A percentile compares a stretch with the other conserved stretches of the same genome.
phyloP scores from a whole-genome alignment of 1,284 basidiomycete genomes.

The Moesziomyces parantarcticus region DNA sequence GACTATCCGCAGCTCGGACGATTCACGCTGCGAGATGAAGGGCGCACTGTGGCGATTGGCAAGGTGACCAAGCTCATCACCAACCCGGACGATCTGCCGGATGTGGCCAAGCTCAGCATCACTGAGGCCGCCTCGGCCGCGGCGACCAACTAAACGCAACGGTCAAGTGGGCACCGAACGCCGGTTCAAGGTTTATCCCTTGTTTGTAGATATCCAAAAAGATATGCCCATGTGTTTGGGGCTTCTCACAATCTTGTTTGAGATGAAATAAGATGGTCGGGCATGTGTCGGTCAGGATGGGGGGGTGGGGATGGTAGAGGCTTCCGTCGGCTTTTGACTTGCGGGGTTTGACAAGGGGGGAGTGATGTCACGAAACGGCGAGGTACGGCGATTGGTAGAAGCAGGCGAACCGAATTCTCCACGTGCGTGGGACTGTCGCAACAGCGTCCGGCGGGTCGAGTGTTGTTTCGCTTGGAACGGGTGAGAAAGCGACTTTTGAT shows the following conservation, averaged over 20 bases:
- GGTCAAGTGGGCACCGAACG: neutral
- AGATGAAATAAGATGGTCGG: neutral
- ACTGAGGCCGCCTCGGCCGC: constrained; percentile 34
- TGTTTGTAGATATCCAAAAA: neutral
- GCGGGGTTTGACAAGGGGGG: no score
- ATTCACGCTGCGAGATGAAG: constrained; percentile 67
- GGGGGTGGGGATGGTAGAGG: no score
- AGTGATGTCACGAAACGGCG: no score
- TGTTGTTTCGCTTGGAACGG: no score
- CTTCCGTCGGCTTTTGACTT: neutral
- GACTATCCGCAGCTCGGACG: constrained; percentile 67
- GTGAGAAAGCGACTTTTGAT: no score
- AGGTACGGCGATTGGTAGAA: no score
- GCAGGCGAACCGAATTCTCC: no score
- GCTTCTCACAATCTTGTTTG: neutral
- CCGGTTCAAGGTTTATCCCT: neutral
- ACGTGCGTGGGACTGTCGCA: no score
- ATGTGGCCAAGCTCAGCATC: constrained; percentile 54
- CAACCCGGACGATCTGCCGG: constrained; percentile 52
- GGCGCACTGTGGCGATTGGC: constrained; percentile 65
- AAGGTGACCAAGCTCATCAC: constrained; percentile 65
- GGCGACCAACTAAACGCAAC: constrained; percentile 21
- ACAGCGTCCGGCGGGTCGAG: no score
- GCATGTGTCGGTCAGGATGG: neutral
- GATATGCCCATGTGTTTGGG: neutral